Evolutionary conservation across 208 protist genomes (phyloP), one percentile per base, ranked within the genome.

Genomic region (Acanthamoeba royreba): DNA sequence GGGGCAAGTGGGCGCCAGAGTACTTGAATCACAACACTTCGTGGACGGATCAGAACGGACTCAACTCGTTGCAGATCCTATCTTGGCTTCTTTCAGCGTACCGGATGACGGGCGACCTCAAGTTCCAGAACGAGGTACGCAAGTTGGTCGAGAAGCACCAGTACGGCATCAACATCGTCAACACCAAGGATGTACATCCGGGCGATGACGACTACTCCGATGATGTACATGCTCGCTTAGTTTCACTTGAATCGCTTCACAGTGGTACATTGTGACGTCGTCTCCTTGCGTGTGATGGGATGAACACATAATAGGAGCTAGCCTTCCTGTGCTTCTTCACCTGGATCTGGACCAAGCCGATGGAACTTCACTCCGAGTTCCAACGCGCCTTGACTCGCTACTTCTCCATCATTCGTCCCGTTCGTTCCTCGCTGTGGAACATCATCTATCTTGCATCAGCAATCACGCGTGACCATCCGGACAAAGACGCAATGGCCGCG

Each of bases 151-250:
- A 94, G 9, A 77, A 91, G 72, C 79, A 93, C 77, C 55, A 79
- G 58, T 95, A 95, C 63, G 93, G 38, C 28, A 47, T 86, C 35
- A 95, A 95, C 91, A 90, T 95, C 91, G 38, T 95, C 58, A 93
- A 94, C 91, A 45, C 47, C 38, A 95, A 93, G 72, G 93, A 94
- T 74, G 52, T 72, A 1, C 87, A 94, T 7, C 93, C 93, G 19
- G 33, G 28, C 46, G 93, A 95, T 42, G 74, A 86, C 42, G 77
- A 95, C 74, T 95, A 85, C 55, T 91, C 66, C 0, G 93, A 95
- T 45, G 66, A 94, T 25, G 93, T 94, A 85, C 63, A 8, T 17
- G 49, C 49, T 19, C 9, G 13, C 49, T 25, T 55, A 25, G 49
- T 19, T 55, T 9, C 49, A 19, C n/a, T n/a, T n/a, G n/a, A n/a